Evolutionary conservation across 164 flowering plant species (phyloP), one percentile per base, ranked within the genome.

Genomic region (Berberis vulgaris): DNA sequence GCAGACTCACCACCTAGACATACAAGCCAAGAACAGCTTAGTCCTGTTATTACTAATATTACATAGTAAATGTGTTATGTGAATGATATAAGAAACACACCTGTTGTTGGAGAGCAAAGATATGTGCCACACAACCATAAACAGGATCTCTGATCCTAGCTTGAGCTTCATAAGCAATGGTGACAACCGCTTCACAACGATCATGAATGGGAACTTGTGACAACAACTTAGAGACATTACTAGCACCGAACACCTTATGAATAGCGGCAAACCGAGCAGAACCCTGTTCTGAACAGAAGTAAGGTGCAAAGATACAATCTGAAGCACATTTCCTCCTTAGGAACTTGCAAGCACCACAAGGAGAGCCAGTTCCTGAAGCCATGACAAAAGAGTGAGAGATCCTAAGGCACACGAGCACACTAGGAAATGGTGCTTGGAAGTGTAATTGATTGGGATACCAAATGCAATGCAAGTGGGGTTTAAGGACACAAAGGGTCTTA

Each of bases 261-360:
- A 95, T 89, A 7, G 98, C 99, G 0, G 99, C 99, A 49, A 95
- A 95, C 8, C 91, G 72, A 0, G 96, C 83, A 2, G 98, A 85
- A 0, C 99, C 98, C 59, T 89, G 96, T 52, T 95, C 99, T 0
- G 92, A 84, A 77, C 89, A 86, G 63, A 95, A 95, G 54, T 91
- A 95, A 0, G 99, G 99, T 0, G 98, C 97, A 64, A 95, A 95
- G 3, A 95, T 69, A 65, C 99, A 95, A 45, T 87, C 92, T 2
- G 91, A 44, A 0, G 88, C 89, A 70, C 99, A 95, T 76, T 95
- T 95, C 26, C 99, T 67, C 74, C 99, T 49, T 39, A 95, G 78
- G 65, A 95, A 95, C 74, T 95, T 95, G 83, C 99, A 95, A 62
- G 99, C 99, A 13, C 98, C 99, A 65, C 99, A 95, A 2, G 99